Evolutionary conservation across 139 green algal species (phyloP), one percentile per base, ranked within the genome.

Genomic region (Chlamydomonas incerta): DNA sequence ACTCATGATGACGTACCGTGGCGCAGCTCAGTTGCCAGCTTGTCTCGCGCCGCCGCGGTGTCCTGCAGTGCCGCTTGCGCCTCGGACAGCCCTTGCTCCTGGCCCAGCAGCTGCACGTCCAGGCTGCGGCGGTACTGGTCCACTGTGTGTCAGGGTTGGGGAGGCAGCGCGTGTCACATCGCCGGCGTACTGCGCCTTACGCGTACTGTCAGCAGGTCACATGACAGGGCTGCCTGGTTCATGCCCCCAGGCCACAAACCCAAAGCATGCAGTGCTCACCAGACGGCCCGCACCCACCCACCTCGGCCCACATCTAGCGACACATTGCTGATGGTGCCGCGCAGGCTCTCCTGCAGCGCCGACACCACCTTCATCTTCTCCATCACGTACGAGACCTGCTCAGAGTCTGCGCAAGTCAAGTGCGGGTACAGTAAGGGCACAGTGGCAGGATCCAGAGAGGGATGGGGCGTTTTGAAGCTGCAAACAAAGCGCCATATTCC

Each of bases 351-450:
- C 18, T 86, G 80, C 26, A 72, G 34, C 34, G 52, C 68, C 0
- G 50, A 14, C 37, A 80, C 50, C 20, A 77, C 34, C 68, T 79
- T 86, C 68, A 86, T 86, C 80, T 86, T 86, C 52, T 70, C 68
- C 34, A 71, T 46, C 34, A 86, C 80, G 29, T 86, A 85, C 2
- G 65, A 34, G 5, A 80, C 68, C 55, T 86, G 80, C 21, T 55
- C 55, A 23, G 47, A 9, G 47, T 77, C 80, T 86, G 68, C 60
- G 37, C 24, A 3, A 21, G 23, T 1, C 31, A 9, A 2, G 1
- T 18, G 60, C 2, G 3, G 60, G 24, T 3, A 31, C 31, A 18
- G 26, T 65, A 8, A 65, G n/a, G n/a, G n/a, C n/a, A n/a, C n/a
- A n/a, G n/a, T n/a, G n/a, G n/a, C 11, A 65, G 57, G 57, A 23